Evolutionary conservation across 2,329 filamentous ascomycete genomes (phyloP).

Genomic region (Lecanicillium sp.): DNA sequence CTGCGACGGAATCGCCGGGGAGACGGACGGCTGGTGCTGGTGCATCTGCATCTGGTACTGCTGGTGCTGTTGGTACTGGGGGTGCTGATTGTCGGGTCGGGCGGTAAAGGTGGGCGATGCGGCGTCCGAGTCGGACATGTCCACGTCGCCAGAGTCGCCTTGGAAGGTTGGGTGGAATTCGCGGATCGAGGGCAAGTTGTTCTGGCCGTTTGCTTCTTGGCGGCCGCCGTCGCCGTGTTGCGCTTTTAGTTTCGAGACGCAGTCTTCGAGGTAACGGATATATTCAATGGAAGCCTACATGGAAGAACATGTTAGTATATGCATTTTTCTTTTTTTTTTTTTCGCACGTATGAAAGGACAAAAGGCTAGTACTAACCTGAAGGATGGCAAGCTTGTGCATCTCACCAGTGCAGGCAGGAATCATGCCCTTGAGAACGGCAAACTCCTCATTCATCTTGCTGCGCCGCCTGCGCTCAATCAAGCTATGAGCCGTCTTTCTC

Average conservation of each 20-base stretch:
- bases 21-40: constrained; percentile 40
- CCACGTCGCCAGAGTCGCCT: constrained; percentile 42
- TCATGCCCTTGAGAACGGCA: constrained; percentile 85
- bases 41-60: not conserved
- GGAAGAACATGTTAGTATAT: too few species aligned
- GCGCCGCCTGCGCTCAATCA: constrained; percentile 82
- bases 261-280: constrained; percentile 86
- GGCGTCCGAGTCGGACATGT: constrained; percentile 50
- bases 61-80: constrained; percentile 7
- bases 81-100: constrained; percentile 15
- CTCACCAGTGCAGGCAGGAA: constrained; percentile 89
- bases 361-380: constrained; percentile 53
- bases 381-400: constrained; percentile 98
- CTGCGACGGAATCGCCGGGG: constrained; percentile 42
- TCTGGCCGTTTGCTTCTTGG: constrained; percentile 19
- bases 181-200: constrained; percentile 27
- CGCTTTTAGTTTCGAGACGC: constrained; percentile 70
- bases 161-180: constrained; percentile 34
- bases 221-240: constrained; percentile 31
- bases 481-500: constrained; percentile 88
- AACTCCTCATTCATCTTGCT: constrained; percentile 99
- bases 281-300: constrained; percentile 99
- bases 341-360: not conserved
- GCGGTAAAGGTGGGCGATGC: constrained; percentile 39
- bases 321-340: not conserved